These are phyloP conservation scores for Populus simonii DNA, from an alignment of 345 rosid species.

Conservation along the genomic window DNA sequence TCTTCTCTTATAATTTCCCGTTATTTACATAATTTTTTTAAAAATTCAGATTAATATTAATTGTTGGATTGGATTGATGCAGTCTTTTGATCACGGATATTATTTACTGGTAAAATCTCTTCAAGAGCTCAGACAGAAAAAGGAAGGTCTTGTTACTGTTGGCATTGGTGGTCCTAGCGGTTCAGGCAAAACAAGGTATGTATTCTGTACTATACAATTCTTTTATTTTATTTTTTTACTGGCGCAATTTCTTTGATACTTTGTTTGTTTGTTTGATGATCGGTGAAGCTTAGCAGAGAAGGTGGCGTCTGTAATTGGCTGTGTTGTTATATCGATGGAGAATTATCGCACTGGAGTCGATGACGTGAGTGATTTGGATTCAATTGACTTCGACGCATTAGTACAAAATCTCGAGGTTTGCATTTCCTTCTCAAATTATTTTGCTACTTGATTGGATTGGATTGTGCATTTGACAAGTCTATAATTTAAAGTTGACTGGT, in stretches of 20 bases:
- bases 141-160: slow-evolving; percentile 80
- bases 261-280: slow-evolving; percentile 28
- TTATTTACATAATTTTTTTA: not conserved
- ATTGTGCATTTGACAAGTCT: slow-evolving; percentile 3
- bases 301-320: slow-evolving; percentile 95
- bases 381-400: slow-evolving; percentile 81
- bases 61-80: slow-evolving; percentile 26
- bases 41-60: not conserved
- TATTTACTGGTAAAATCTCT: slow-evolving; percentile 84
- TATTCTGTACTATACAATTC: not conserved
- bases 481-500: not conserved
- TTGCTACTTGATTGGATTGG: not conserved
- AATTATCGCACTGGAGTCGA: slow-evolving; percentile 76
- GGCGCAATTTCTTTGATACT: not conserved
- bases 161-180: slow-evolving; percentile 99
- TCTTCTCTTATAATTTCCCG: not conserved
- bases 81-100: slow-evolving; percentile 93
- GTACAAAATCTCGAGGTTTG: slow-evolving; percentile 84
- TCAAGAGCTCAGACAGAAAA: slow-evolving; percentile 95
- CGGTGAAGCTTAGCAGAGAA: slow-evolving; percentile 89
- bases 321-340: slow-evolving; percentile 96
- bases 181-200: slow-evolving; percentile 87
- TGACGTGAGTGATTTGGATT: slow-evolving; percentile 81
- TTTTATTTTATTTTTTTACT: not conserved
- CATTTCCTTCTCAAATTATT: slow-evolving; percentile 1